These are phyloP conservation scores for barrel medic (Medicago truncatula) DNA, from an alignment of 306 rosid genomes.

Conservation along the genomic window MtrunA17r5.0-ANR NC_053043.1:329501-330000, in stretches of 20 bases:
- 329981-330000: constrained; percentile 92
- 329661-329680: constrained; percentile 84
- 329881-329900: constrained; percentile 88
- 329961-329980: constrained; percentile 77
- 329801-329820: constrained; percentile 80
- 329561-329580: constrained; percentile 79
- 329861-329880: constrained; percentile 79
- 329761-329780: constrained; percentile 68
- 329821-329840: constrained; percentile 86
- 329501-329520: constrained; percentile 85
- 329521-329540: constrained; percentile 96
- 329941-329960: constrained; percentile 83
- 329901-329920: constrained; percentile 79
- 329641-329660: constrained; percentile 87
- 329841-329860: constrained; percentile 91
- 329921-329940: constrained; percentile 90
- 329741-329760: constrained; percentile 89
- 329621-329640: constrained; percentile 85
- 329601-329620: constrained; percentile 67
- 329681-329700: constrained; percentile 78
- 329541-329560: constrained; percentile 88
- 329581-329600: constrained; percentile 86
- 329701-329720: constrained; percentile 78
- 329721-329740: constrained; percentile 87
- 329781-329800: constrained; percentile 69